phyloP scores from a whole-genome alignment of 495 filamentous ascomycete species.

The Pseudotulostoma volvatum region DNA sequence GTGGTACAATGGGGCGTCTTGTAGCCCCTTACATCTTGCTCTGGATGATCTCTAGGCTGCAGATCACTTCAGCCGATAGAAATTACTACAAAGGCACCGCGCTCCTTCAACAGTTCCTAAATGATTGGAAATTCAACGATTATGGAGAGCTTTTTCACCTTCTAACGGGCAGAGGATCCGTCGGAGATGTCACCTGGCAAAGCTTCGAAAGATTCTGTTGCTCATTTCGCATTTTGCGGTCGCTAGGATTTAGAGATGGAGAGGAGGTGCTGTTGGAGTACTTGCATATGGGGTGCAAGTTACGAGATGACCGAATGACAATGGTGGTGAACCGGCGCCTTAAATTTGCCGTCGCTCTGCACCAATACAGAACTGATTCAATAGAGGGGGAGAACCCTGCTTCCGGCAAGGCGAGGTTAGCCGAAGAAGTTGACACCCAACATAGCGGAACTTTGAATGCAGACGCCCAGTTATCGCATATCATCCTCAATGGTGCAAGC shows the following conservation, averaged over 20 bases:
- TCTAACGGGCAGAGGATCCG: not conserved
- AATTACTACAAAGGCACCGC: not conserved
- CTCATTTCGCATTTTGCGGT: not conserved
- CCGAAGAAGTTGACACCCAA: not conserved
- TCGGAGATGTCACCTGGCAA: not conserved
- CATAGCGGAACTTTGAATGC: not conserved
- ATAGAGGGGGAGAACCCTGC: too few relatives aligned
- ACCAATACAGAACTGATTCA: not conserved
- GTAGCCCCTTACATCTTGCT: not conserved
- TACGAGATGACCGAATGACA: not conserved
- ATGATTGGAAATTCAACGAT: not conserved
- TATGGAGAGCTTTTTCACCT: not conserved
- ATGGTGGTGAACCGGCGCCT: not conserved
- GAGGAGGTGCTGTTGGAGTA: not conserved
- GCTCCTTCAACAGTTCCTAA: not conserved
- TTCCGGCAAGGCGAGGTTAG: not conserved
- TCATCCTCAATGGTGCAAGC: not conserved
- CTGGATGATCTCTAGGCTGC: not conserved
- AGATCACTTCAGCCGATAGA: not conserved
- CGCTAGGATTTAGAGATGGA: not conserved
- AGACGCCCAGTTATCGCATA: not conserved
- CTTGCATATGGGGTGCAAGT: not conserved
- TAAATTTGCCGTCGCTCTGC: not conserved
- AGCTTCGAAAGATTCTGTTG: not conserved
- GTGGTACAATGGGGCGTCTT: not conserved